Conservation (phyloP, 2,329 filamentous ascomycete species). For the Xylaria hypoxylon region DNA sequence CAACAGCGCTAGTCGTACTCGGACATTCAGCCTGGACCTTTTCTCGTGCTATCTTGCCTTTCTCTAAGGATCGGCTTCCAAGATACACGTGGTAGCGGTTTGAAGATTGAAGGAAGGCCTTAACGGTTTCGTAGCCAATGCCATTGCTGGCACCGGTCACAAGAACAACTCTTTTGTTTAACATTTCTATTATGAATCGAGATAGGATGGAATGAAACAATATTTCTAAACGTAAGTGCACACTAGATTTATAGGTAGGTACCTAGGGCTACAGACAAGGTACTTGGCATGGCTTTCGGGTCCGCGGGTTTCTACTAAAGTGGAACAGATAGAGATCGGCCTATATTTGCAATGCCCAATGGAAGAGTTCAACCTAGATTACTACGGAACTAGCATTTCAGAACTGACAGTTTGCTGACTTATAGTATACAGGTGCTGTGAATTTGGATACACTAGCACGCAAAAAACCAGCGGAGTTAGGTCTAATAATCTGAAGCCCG, state of each 20-base stretch:
- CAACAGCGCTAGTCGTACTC: not conserved
- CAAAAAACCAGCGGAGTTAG: too few species aligned
- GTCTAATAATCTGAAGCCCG: too few species aligned
- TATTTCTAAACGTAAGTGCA: not conserved
- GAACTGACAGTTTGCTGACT: too few species aligned
- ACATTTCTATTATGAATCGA: not conserved
- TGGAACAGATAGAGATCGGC: too few species aligned
- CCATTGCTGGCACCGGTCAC: constrained; percentile 73
- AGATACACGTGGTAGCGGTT: constrained; percentile 65
- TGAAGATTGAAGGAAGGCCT: constrained; percentile 61
- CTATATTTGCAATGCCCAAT: too few species aligned
- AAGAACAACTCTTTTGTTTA: constrained; percentile 56
- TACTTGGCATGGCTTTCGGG: not conserved
- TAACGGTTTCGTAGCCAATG: constrained; percentile 69
- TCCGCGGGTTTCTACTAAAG: not conserved
- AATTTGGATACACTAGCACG: too few species aligned
- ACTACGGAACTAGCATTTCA: too few species aligned
- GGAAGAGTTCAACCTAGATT: too few species aligned
- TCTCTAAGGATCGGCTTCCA: constrained; percentile 63
- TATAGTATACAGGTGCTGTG: too few species aligned
- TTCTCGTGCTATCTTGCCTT: constrained; percentile 61
- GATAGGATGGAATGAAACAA: too few species aligned
- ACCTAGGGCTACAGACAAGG: not conserved
- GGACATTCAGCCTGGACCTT: constrained; percentile 57
- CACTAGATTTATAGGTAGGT: not conserved